phyloP scores from a whole-genome alignment of 768 basidiomycete genomes.

The Russula abietina region DNA sequence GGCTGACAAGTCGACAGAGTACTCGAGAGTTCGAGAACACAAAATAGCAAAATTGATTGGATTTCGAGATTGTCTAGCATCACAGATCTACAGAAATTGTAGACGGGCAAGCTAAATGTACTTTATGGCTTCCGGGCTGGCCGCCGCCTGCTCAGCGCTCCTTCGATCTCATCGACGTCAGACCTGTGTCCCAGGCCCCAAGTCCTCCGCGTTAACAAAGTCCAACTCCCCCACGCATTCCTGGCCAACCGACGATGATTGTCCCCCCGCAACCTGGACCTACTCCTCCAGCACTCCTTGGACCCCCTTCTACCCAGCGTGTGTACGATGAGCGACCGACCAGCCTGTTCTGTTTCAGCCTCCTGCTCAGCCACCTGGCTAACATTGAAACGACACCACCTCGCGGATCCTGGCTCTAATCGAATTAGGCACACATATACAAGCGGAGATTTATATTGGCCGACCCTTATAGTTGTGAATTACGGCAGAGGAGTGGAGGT shows the following conservation, averaged over 20 bases:
- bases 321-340: not conserved
- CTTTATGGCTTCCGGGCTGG: no score
- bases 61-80: no score
- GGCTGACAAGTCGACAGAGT: no score
- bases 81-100: no score
- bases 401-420: no score
- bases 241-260: constrained; percentile 6
- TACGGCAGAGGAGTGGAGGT: not conserved
- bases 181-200: no score
- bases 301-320: not conserved
- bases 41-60: no score
- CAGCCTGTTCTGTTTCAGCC: not conserved
- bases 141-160: no score
- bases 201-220: not conserved
- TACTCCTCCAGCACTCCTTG: not conserved
- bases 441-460: not conserved
- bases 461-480: not conserved
- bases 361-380: constrained; percentile 6
- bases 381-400: constrained; percentile 5
- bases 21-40: no score
- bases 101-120: no score
- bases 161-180: no score
- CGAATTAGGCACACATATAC: no score
- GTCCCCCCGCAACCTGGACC: constrained; percentile 5
- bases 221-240: not conserved